Conservation (phyloP, 73 alveolate species). For the Paramecium caudatum region DNA sequence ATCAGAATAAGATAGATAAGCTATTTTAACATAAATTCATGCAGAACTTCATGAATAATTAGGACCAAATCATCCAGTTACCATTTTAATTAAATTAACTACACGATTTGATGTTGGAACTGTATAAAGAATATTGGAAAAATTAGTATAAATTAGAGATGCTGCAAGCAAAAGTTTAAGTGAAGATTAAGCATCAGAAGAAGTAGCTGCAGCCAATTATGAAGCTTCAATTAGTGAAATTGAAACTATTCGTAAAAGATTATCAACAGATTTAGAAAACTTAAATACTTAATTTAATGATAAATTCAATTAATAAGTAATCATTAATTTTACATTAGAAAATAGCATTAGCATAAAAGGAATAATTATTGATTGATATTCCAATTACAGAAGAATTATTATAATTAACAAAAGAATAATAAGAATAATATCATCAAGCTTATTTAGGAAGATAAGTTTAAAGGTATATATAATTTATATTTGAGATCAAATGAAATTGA, state of each 20-base stretch:
- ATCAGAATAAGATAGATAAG: slow-evolving; percentile 40
- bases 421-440: slow-evolving; percentile 38
- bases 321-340: neutral
- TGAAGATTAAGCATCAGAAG: slow-evolving; percentile 59
- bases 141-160: slow-evolving; percentile 38
- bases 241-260: slow-evolving; percentile 49
- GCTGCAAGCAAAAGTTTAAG: neutral
- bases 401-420: neutral
- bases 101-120: slow-evolving; percentile 37
- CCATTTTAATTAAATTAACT: slow-evolving; percentile 16
- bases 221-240: slow-evolving; percentile 48
- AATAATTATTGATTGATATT: slow-evolving; percentile 40
- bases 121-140: slow-evolving; percentile 60
- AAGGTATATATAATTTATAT: neutral
- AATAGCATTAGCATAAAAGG: slow-evolving; percentile 52
- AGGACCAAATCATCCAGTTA: slow-evolving; percentile 50
- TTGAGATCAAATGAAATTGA: slow-evolving; percentile 34
- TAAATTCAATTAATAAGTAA: slow-evolving; percentile 47
- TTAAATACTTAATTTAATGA: slow-evolving; percentile 1
- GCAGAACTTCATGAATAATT: slow-evolving; percentile 31
- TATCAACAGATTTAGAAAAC: neutral
- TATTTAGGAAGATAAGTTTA: slow-evolving; percentile 7
- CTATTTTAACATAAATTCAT: slow-evolving; percentile 36
- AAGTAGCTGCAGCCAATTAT: neutral
- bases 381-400: slow-evolving; percentile 42